Base-by-base conservation (phyloP, 306 rosid genomes). In the Begonia peltatifolia region DNA sequence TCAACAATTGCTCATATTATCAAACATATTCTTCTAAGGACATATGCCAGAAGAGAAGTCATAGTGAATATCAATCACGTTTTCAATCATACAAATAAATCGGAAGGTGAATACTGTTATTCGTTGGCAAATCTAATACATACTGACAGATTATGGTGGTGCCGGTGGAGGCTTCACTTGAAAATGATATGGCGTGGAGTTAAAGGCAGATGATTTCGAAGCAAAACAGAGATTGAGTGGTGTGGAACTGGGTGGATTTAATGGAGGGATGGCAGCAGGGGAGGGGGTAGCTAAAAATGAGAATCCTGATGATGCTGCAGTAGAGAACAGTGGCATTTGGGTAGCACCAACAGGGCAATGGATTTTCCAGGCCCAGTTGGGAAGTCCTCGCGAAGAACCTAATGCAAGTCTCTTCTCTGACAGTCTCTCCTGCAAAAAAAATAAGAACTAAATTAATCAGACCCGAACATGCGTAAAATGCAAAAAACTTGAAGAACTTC, bases 251-350 rank as follows among this genome's bases (percentile, higher is more conserved):
- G 66, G 17, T 9, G 79, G 63, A 59, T 62, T 64, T n/a, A 79
- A 41, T 52, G 76, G 72, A 66, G 63, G 68, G 38, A 76, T 69
- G 63, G 85, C 68, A 71, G 79, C 70, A 17, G 83, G 53, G 42
- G 82, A 76, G 64, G 73, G 63, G 58, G 81, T 70, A 68, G 87
- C 84, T 63, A 90, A 76, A 73, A 74, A 71, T 20, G 99, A 86
- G 99, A 92, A 92, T 92, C 99, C 96, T 92, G 99, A 92, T 92
- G 99, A 92, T 92, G 99, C 99, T 86, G 99, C 99, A 77, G 86
- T 54, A 63, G 94, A 76, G 86, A 90, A 80, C 65, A 71, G 71
- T 73, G 92, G 83, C 72, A 81, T 63, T 61, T 77, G 76, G 74
- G 75, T 63, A 43, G 76, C 83, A 67, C 57, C 61, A 57, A 72